Conservation (phyloP, 176 grass and related monocot species). For the Lolium rigidum region DNA sequence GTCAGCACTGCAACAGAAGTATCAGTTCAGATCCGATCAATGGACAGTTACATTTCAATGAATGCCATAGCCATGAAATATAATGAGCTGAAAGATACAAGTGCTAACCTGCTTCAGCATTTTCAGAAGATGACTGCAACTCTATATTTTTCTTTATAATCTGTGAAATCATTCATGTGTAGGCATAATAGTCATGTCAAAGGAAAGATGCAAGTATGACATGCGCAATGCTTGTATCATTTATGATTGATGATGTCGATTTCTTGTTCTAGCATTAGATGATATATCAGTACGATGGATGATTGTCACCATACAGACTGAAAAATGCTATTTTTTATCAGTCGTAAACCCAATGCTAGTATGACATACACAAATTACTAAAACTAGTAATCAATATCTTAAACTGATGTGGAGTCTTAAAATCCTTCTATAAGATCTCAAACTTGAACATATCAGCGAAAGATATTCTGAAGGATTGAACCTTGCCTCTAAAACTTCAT, state of each 20-base stretch:
- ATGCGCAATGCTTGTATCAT: conserved; percentile 4
- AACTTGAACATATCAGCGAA: neutral
- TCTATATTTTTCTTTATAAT: conserved; percentile 93
- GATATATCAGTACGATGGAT: conserved; percentile 24
- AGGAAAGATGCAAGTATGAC: conserved; percentile 26
- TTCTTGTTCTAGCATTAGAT: conserved; percentile 24
- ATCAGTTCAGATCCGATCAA: conserved; percentile 27
- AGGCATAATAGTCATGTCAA: conserved; percentile 9
- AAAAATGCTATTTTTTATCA: neutral
- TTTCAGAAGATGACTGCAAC: conserved; percentile 55
- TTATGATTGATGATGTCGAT: conserved; percentile 31
- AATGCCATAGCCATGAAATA: neutral
- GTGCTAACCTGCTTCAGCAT: conserved; percentile 51
- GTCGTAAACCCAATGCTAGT: conserved; percentile 1
- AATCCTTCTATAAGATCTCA: neutral
- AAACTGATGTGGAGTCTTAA: neutral
- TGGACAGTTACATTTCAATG: conserved; percentile 23
- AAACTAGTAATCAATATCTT: neutral
- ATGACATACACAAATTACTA: neutral
- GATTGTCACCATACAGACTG: neutral
- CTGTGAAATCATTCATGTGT: conserved; percentile 55
- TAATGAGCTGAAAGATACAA: conserved; percentile 14
- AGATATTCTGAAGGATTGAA: conserved; percentile 38
- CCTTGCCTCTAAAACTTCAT: conserved; percentile 94
- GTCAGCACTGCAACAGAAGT: conserved; percentile 66